Conservation (phyloP, 2,329 filamentous ascomycete genomes). For the Beauveria asiatica region DNA sequence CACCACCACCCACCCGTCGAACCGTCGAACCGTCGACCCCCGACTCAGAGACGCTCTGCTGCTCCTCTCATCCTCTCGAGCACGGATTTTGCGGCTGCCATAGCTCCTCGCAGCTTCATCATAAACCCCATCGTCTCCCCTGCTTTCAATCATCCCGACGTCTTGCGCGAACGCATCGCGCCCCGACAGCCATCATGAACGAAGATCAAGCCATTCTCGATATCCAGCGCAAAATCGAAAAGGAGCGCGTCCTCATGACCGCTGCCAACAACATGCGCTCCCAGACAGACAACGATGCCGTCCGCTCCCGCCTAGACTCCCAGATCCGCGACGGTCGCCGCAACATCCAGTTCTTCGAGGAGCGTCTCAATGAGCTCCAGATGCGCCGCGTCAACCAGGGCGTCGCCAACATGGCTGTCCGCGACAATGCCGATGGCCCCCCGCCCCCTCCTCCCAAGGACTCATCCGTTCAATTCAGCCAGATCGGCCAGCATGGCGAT, state of each 20-base stretch:
- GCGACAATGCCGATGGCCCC: constrained; percentile 38
- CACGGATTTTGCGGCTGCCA: background rate
- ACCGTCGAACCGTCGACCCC: too few relatives aligned
- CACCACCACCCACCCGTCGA: background rate
- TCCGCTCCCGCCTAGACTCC: constrained; percentile 82
- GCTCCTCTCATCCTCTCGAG: background rate
- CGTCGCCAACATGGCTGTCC: constrained; percentile 53
- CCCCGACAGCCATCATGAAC: constrained; percentile 44
- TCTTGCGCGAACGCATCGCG: constrained; percentile 32
- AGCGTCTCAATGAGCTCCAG: constrained; percentile 81
- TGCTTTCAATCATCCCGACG: constrained; percentile 13
- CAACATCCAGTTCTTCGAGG: constrained; percentile 93
- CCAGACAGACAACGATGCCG: constrained; percentile 87
- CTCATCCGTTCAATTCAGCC: constrained; percentile 39
- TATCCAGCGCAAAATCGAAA: constrained; percentile 94
- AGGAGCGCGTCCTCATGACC: constrained; percentile 90
- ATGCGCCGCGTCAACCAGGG: constrained; percentile 65
- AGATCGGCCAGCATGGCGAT: constrained; percentile 57
- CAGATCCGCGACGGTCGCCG: constrained; percentile 89
- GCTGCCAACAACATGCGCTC: constrained; percentile 92
- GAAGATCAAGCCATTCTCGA: constrained; percentile 61
- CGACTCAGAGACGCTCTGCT: background rate
- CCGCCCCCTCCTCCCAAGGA: constrained; percentile 72
- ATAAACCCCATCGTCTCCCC: background rate
- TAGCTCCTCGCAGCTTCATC: background rate